phyloP scores from a whole-genome alignment of 345 rosid species.

The Tarenaya hassleriana region DNA sequence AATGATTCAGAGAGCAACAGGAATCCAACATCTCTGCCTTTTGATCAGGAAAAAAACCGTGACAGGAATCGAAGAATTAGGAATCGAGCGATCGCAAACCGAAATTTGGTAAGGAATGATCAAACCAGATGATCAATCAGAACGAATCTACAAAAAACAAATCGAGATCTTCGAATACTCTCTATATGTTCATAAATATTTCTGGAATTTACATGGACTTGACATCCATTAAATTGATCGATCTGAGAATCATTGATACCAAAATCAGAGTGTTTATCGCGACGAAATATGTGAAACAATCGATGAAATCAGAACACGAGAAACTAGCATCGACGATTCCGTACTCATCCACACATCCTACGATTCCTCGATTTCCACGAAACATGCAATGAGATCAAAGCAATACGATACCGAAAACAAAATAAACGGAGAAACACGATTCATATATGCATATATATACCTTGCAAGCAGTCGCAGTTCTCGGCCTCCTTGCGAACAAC shows the following conservation, averaged over 20 bases:
- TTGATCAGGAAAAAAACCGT: no score
- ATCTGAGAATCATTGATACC: neutral
- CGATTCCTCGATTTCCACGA: neutral
- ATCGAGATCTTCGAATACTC: no score
- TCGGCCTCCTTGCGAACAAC: slow-evolving; percentile 20
- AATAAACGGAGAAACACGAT: neutral
- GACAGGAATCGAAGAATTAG: no score
- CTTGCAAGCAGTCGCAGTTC: slow-evolving; percentile 22
- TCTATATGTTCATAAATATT: no score
- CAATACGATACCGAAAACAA: neutral
- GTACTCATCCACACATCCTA: neutral
- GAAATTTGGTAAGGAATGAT: no score
- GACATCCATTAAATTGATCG: neutral
- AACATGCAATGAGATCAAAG: neutral
- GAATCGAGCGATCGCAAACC: no score
- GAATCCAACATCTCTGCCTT: no score
- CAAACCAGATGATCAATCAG: no score
- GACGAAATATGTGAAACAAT: neutral
- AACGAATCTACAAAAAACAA: no score
- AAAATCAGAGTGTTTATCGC: no score
- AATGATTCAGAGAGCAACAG: no score
- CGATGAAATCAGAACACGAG: neutral
- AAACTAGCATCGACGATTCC: neutral
- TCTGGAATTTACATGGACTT: neutral
- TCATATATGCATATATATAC: neutral